phyloP scores from a whole-genome alignment of 495 filamentous ascomycete species.

The Lasiosphaeris hirsuta region DNA sequence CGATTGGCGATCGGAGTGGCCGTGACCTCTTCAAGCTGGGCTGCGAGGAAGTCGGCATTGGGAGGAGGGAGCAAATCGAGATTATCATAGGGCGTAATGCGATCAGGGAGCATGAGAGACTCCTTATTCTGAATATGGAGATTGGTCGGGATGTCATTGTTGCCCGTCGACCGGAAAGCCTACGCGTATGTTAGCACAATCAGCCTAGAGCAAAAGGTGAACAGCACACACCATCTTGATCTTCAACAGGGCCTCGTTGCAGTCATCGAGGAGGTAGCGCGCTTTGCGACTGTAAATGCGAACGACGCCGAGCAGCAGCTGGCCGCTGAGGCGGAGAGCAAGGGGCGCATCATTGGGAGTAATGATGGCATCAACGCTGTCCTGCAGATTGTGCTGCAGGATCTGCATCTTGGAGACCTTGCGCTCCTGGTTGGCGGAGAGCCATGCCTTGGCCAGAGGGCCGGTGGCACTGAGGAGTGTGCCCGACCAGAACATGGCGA shows the following conservation, averaged over 20 bases:
- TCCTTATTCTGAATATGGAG: conserved; percentile 60
- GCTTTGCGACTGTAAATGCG: conserved; percentile 97
- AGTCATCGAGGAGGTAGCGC: conserved; percentile 92
- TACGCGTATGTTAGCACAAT: conserved; percentile 39
- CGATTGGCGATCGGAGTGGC: conserved; percentile 46
- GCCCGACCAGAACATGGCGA: conserved; percentile 95
- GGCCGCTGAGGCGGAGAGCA: conserved; percentile 89
- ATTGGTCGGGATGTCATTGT: conserved; percentile 74
- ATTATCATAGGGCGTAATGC: conserved; percentile 83
- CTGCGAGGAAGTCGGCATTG: conserved; percentile 70
- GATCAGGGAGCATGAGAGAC: conserved; percentile 77
- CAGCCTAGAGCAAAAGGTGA: neutral
- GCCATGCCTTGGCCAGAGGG: conserved; percentile 95
- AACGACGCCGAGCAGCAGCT: conserved; percentile 91
- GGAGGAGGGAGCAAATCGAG: conserved; percentile 63
- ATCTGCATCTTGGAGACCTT: conserved; percentile 95
- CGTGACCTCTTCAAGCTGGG: conserved; percentile 57
- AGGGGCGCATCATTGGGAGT: conserved; percentile 91
- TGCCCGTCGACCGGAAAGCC: conserved; percentile 76
- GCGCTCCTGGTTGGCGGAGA: conserved; percentile 95
- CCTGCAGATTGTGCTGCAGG: conserved; percentile 84
- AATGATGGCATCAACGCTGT: conserved; percentile 91
- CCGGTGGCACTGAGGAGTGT: conserved; percentile 93
- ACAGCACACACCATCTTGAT: conserved; percentile 82
- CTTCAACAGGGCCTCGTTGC: conserved; percentile 93